Base-by-base conservation (phyloP, 2,329 filamentous ascomycete species). In the Zopfia rhizophila region DNA sequence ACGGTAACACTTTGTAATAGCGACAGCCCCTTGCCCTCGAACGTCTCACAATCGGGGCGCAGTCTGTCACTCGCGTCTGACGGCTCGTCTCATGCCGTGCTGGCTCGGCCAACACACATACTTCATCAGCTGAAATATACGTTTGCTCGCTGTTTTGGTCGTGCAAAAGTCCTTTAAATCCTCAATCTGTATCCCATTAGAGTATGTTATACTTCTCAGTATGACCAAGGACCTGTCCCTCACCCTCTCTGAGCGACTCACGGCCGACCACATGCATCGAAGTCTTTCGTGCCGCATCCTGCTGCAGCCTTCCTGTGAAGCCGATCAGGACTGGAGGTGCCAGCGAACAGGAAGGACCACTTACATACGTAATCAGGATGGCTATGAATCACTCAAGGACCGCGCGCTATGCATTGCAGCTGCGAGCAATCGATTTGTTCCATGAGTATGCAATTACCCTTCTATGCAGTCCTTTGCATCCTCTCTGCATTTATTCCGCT, bases 321-420 rank as follows among this genome's bases (percentile, higher is more conserved):
- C n/a, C 8, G 24, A 27, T 27, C 24, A 27, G n/a, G n/a, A n/a
- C n/a, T n/a, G n/a, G n/a, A n/a, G n/a, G n/a, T n/a, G n/a, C n/a
- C n/a, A n/a, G n/a, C n/a, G n/a, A n/a, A n/a, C n/a, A n/a, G n/a
- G n/a, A n/a, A n/a, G n/a, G n/a, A n/a, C n/a, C n/a, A n/a, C n/a
- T n/a, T n/a, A n/a, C n/a, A n/a, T n/a, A n/a, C n/a, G n/a, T n/a
- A n/a, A n/a, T n/a, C n/a, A n/a, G n/a, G n/a, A n/a, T n/a, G n/a
- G n/a, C n/a, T n/a, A n/a, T n/a, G n/a, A n/a, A n/a, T n/a, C n/a
- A n/a, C n/a, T n/a, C n/a, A n/a, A n/a, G n/a, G n/a, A n/a, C n/a
- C n/a, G n/a, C n/a, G n/a, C n/a, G n/a, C n/a, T n/a, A 27, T 27
- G 24, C 8, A 8, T 8, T 45, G 41, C 41, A 33, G 41, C 41